These are phyloP conservation scores for Gynandropsis gynandra DNA, from an alignment of 345 rosid genomes.

Conservation along the genomic window DNA sequence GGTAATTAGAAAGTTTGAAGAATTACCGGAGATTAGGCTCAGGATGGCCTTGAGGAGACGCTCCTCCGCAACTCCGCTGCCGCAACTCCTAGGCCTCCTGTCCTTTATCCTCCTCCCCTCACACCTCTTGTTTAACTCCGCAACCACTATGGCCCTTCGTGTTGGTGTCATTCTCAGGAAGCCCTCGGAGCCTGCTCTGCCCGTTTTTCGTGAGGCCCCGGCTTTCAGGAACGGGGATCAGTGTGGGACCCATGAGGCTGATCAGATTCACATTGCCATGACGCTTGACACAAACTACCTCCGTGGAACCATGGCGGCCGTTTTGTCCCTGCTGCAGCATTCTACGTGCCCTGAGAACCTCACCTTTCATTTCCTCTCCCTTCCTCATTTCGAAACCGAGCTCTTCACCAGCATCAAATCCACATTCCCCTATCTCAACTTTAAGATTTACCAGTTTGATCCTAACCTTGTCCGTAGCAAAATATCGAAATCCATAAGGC, in stretches of 20 bases:
- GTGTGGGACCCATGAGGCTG: slow-evolving; percentile 28
- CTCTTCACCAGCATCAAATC: slow-evolving; percentile 41
- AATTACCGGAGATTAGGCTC: slow-evolving; percentile 29
- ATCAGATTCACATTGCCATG: slow-evolving; percentile 49
- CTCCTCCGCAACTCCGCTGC: slow-evolving; percentile 13
- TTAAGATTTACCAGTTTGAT: slow-evolving; percentile 45
- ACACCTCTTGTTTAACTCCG: slow-evolving; percentile 25
- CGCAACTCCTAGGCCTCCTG: slow-evolving; percentile 56
- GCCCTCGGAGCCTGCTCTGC: slow-evolving; percentile 32
- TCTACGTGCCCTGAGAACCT: slow-evolving; percentile 53
- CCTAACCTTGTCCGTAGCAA: slow-evolving; percentile 44
- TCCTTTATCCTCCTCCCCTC: slow-evolving; percentile 51
- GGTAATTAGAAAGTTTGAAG: slow-evolving; percentile 14
- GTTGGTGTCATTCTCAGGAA: slow-evolving; percentile 28
- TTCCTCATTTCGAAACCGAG: slow-evolving; percentile 34
- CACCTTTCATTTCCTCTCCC: slow-evolving; percentile 55
- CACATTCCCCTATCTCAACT: slow-evolving; percentile 50
- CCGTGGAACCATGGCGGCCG: slow-evolving; percentile 67
- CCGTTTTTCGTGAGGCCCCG: slow-evolving; percentile 46
- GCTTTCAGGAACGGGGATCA: slow-evolving; percentile 44
- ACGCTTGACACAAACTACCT: slow-evolving; percentile 63
- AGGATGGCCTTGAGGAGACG: slow-evolving; percentile 63
- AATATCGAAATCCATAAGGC: slow-evolving; percentile 50
- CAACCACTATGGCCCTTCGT: slow-evolving; percentile 30
- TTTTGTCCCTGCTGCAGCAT: slow-evolving; percentile 51